phyloP scores from a whole-genome alignment of 345 rosid genomes.

The Moringa oleifera region DNA sequence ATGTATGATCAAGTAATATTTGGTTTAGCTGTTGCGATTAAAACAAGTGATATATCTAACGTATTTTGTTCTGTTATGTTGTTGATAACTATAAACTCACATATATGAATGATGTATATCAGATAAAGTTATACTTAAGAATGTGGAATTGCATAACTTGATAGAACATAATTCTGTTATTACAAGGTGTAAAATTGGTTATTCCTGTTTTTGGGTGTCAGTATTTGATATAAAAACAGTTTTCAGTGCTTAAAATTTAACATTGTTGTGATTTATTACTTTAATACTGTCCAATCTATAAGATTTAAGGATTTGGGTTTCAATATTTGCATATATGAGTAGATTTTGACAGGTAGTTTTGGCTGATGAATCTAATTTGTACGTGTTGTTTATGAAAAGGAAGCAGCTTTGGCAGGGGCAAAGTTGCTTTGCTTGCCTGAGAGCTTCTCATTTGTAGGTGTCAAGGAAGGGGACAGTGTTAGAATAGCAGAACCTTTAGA shows the following conservation, averaged over 20 bases:
- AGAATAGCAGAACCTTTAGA: slow-evolving; percentile 67
- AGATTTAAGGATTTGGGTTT: neutral
- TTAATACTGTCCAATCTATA: neutral
- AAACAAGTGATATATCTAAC: no score
- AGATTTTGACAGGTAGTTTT: neutral
- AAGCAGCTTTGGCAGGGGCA: slow-evolving; percentile 79
- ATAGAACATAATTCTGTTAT: no score
- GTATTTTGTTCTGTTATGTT: no score
- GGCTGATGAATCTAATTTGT: neutral
- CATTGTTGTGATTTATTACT: neutral
- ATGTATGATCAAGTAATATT: neutral
- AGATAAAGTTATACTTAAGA: no score
- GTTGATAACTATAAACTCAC: no score
- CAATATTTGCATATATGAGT: neutral
- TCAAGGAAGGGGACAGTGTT: slow-evolving; percentile 60
- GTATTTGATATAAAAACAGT: neutral
- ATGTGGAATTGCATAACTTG: no score
- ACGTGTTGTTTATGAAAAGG: slow-evolving; percentile 34
- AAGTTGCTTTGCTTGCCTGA: slow-evolving; percentile 90
- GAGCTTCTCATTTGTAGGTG: slow-evolving; percentile 71
- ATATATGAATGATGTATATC: no score
- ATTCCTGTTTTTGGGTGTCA: neutral
- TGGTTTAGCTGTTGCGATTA: neutral
- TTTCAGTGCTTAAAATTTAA: neutral
- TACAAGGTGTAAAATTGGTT: neutral